phyloP scores from a whole-genome alignment of 768 basidiomycete species.

The Mycena epipterygia region DNA sequence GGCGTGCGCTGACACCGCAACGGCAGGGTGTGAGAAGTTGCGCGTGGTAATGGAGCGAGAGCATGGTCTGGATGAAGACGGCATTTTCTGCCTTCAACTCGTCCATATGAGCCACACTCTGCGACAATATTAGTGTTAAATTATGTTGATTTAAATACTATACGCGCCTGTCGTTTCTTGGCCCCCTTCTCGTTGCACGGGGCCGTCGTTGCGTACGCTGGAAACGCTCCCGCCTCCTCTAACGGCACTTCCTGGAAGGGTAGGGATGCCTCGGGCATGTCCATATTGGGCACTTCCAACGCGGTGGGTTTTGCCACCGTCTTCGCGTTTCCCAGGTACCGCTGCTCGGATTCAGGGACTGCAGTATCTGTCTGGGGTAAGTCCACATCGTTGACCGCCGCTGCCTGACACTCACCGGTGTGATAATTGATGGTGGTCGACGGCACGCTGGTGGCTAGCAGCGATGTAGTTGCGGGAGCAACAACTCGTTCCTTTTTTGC shows the following conservation, averaged over 20 bases:
- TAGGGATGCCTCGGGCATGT: too few relatives aligned
- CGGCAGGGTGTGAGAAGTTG: not conserved
- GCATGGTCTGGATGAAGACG: not conserved
- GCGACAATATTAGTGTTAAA: not conserved
- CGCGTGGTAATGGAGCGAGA: not conserved
- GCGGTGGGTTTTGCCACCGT: too few relatives aligned
- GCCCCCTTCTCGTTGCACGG: not conserved
- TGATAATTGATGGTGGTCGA: too few relatives aligned
- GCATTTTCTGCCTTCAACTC: not conserved
- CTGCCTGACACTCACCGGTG: too few relatives aligned
- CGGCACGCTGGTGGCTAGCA: too few relatives aligned
- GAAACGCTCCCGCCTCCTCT: not conserved
- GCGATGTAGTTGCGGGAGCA: too few relatives aligned
- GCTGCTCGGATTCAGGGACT: not conserved
- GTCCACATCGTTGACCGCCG: too few relatives aligned
- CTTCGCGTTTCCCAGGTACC: not conserved
- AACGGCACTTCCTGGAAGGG: not conserved
- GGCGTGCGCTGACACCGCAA: not conserved
- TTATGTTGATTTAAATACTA: too few relatives aligned
- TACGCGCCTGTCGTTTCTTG: not conserved
- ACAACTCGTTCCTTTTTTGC: too few relatives aligned
- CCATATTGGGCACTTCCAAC: too few relatives aligned
- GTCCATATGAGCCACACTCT: constrained; percentile 10
- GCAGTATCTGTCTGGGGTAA: too few relatives aligned
- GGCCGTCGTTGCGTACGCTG: not conserved